Evolutionary conservation across 805 yeast genomes (phyloP).

Genomic region (Nakazawaea siamensis): DNA sequence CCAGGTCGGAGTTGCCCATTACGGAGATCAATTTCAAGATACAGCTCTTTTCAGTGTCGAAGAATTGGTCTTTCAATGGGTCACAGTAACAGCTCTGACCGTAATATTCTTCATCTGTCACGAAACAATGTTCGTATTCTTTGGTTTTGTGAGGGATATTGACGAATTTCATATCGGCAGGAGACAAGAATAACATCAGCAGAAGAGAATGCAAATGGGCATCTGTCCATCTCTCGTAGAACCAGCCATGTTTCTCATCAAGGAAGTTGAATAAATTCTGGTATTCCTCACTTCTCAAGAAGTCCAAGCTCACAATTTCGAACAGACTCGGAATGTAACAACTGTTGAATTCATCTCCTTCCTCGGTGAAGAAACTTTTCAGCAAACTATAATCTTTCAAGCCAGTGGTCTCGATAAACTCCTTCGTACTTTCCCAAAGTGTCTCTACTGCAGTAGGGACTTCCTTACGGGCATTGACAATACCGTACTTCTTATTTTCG

Average conservation of each 20-base stretch:
- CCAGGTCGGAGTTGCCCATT: neutral
- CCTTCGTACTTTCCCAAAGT: constrained; percentile 34
- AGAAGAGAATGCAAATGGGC: constrained; percentile 38
- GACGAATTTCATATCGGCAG: constrained; percentile 45
- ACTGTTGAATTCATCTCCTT: constrained; percentile 19
- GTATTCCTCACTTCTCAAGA: constrained; percentile 39
- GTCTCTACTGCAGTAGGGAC: constrained; percentile 1
- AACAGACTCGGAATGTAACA: constrained; percentile 20
- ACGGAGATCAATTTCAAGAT: neutral
- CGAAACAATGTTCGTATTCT: constrained; percentile 16
- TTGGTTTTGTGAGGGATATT: constrained; percentile 24
- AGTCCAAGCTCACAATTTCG: constrained; percentile 44
- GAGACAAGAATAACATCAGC: constrained; percentile 27
- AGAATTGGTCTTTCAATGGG: constrained; percentile 12
- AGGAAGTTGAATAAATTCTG: constrained; percentile 33
- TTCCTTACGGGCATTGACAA: constrained; percentile 14
- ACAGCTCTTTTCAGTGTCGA: constrained; percentile 1
- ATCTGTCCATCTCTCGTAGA: constrained; percentile 56
- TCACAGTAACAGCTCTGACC: constrained; percentile 18
- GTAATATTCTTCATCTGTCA: constrained; percentile 10
- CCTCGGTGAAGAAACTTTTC: constrained; percentile 31
- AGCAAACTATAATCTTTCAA: constrained; percentile 5
- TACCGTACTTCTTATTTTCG: constrained; percentile 37
- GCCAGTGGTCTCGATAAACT: constrained; percentile 27
- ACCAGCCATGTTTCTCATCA: constrained; percentile 43